These are phyloP conservation scores for Urtica urens DNA, from an alignment of 306 rosid genomes.

Conservation along the genomic window DNA sequence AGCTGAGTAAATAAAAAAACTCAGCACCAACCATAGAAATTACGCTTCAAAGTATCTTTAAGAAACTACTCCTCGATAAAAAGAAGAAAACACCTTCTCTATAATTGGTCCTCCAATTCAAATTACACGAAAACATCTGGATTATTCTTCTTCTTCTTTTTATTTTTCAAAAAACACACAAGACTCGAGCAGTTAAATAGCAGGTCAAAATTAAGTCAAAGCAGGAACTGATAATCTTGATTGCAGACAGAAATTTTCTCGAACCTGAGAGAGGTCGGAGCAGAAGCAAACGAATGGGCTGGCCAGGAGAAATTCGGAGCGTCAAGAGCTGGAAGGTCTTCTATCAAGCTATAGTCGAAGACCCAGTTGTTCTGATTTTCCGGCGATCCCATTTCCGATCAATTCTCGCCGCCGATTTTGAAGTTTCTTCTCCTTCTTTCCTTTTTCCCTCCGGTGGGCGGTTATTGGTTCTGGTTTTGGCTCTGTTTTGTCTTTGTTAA, in stretches of 20 bases:
- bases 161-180: too few species aligned
- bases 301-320: constrained; percentile 44
- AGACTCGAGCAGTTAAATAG: neutral
- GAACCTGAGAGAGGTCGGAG: constrained; percentile 30
- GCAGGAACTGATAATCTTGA: too few species aligned
- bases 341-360: constrained; percentile 46
- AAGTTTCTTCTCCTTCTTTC: neutral
- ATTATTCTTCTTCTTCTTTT: too few species aligned
- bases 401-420: constrained; percentile 8
- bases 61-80: too few species aligned
- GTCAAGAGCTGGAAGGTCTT: constrained; percentile 34
- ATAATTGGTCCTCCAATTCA: too few species aligned
- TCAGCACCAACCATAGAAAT: too few species aligned
- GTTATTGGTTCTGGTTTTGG: neutral
- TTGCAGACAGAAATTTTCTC: too few species aligned
- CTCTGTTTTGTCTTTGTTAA: neutral
- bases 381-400: constrained; percentile 26
- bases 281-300: constrained; percentile 22
- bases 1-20: constrained; percentile 26
- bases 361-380: constrained; percentile 39
- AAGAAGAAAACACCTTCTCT: too few species aligned
- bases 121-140: too few species aligned
- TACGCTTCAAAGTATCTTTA: too few species aligned
- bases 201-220: neutral
- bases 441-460: too few species aligned